Evolutionary conservation across 805 yeast species (phyloP).

Genomic region (Teunomyces aglyptinius): DNA sequence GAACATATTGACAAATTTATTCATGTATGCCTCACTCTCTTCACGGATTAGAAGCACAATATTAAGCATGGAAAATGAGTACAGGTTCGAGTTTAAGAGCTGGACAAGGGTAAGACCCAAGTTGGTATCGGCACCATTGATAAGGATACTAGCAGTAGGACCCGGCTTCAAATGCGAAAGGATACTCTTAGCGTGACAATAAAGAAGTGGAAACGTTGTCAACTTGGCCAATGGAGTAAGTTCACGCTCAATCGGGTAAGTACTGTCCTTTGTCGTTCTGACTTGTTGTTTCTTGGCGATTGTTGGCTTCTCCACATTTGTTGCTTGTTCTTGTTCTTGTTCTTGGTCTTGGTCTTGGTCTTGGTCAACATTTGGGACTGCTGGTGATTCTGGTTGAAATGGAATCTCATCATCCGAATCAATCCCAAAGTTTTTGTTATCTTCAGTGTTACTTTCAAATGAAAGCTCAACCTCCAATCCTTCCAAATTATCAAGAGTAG

Average conservation of each 20-base stretch:
- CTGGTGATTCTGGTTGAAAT: slow-evolving; percentile 6
- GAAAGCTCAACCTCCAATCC: slow-evolving; percentile 22
- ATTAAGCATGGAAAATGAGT: slow-evolving; percentile 24
- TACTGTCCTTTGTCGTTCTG: neutral
- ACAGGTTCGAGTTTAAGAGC: slow-evolving; percentile 27
- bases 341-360: neutral
- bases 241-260: slow-evolving; percentile 11
- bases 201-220: slow-evolving; percentile 31
- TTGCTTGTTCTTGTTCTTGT: too few relatives aligned
- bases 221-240: slow-evolving; percentile 34
- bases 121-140: slow-evolving; percentile 44
- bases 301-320: too few relatives aligned
- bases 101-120: slow-evolving; percentile 38
- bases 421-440: slow-evolving; percentile 7
- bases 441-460: neutral
- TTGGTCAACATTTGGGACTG: slow-evolving; percentile 1
- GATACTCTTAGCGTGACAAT: slow-evolving; percentile 38
- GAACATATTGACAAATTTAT: slow-evolving; percentile 17
- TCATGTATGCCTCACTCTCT: slow-evolving; percentile 16
- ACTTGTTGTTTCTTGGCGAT: neutral
- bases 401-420: slow-evolving; percentile 4
- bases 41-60: slow-evolving; percentile 32
- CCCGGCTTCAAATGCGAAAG: slow-evolving; percentile 23
- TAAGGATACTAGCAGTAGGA: slow-evolving; percentile 28
- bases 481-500: slow-evolving; percentile 18